Evolutionary conservation across 176 grass and related monocot species (phyloP).

Genomic region (Musa troglodytarum): DNA sequence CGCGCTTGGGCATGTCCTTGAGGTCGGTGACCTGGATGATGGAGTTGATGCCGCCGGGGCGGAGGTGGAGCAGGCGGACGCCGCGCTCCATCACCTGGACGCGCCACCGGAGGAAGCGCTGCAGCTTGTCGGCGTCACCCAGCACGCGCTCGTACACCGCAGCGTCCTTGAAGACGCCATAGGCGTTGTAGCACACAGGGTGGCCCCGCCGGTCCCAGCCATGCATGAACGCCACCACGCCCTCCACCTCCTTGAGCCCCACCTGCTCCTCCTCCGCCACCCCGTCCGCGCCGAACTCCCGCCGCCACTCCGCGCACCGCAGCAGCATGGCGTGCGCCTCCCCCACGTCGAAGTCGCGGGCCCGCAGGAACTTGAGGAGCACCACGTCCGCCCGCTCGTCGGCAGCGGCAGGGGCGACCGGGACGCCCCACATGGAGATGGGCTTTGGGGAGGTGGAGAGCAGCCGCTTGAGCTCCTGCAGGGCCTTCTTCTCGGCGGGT

Average conservation of each 20-base stretch:
- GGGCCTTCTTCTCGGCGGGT: slow-evolving; percentile 47
- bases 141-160: slow-evolving; percentile 69
- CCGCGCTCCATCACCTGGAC: too few relatives aligned
- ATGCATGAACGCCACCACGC: too few relatives aligned
- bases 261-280: too few relatives aligned
- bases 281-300: too few relatives aligned
- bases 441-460: slow-evolving; percentile 46
- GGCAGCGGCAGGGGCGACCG: slow-evolving; percentile 14
- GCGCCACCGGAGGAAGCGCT: background rate
- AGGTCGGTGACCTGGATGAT: too few relatives aligned
- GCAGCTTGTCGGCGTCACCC: slow-evolving; percentile 63
- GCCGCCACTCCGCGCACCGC: slow-evolving; percentile 37
- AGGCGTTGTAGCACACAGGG: too few relatives aligned
- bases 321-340: slow-evolving; percentile 9
- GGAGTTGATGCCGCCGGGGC: too few relatives aligned
- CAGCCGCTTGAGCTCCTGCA: slow-evolving; percentile 56
- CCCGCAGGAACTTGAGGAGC: too few relatives aligned
- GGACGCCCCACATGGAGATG: slow-evolving; percentile 75
- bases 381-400: slow-evolving; percentile 44
- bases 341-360: too few relatives aligned
- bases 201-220: too few relatives aligned
- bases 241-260: too few relatives aligned
- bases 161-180: slow-evolving; percentile 4
- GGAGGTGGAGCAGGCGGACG: too few relatives aligned
- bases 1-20: slow-evolving; percentile 9